Base-by-base conservation (phyloP, 805 yeast genomes). In the Saturnispora halmiae region DNA sequence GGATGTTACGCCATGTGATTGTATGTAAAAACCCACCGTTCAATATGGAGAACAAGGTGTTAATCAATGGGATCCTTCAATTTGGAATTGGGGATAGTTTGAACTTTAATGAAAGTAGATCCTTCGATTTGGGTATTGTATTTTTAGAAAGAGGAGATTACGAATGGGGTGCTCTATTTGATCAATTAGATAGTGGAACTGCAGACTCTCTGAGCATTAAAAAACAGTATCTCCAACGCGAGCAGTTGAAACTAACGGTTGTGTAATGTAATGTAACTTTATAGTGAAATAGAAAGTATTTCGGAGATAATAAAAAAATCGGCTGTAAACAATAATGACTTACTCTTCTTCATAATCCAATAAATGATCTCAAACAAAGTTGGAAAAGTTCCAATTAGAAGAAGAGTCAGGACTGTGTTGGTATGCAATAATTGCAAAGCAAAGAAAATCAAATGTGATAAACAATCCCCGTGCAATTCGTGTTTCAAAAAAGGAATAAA, bases 71-170 rank as follows among this genome's bases (percentile, higher is more conserved):
- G 2, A 68, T 74, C 3, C 59, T 82, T 21, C 94, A 84, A 50
- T 67, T 64, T 21, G 71, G 73, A 19, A 54, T 78, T 5, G 63
- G 69, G 0, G 50, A 59, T 1, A 55, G 60, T 2, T 49, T 79
- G 1, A 51, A 50, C 2, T 68, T 80, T 0, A 71, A 73, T 1
- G 68, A 61, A 20, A 51, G 64, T 0, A 39, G 62, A 3, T 63
- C 56, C 2, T 61, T 75, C 24, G 66, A 66, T 19, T 55, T 82
- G 30, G 75, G 84, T 6, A 71, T 79, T 36, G 69, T 79, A 15
- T 72, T 85, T 4, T 61, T 88, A 29, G 88, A 82, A 41, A 69
- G 69, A 34, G 97, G 96, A 2, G 79, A 75, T 36, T 87, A 79
- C 54, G 92, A 84, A 55, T 79, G 95, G 81, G 85, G 88, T 1